These are phyloP conservation scores for Yamadazyma tumulicola DNA, from an alignment of 805 yeast genomes.

Conservation along the genomic window DNA sequence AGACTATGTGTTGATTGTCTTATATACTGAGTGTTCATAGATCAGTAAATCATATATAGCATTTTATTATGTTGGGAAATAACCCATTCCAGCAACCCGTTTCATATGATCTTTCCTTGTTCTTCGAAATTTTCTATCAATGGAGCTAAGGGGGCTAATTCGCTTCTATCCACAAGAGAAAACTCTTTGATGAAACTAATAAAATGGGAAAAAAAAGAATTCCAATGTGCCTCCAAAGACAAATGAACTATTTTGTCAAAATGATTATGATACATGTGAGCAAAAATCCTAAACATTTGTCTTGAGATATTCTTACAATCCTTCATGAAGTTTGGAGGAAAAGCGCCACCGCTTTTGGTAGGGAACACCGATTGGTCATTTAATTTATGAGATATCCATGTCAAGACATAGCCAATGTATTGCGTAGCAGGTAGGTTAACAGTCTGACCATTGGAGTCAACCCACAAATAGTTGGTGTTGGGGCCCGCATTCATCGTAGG, in stretches of 20 bases:
- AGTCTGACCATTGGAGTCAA: slow-evolving; percentile 72
- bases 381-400: slow-evolving; percentile 85
- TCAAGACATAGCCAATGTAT: slow-evolving; percentile 85
- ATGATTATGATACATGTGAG: slow-evolving; percentile 91
- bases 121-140: slow-evolving; percentile 76
- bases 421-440: slow-evolving; percentile 88
- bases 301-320: slow-evolving; percentile 84
- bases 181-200: slow-evolving; percentile 84
- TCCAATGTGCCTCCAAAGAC: slow-evolving; percentile 95
- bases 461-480: slow-evolving; percentile 86
- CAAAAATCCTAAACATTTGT: slow-evolving; percentile 94
- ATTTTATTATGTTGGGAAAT: no score
- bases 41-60: no score
- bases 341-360: slow-evolving; percentile 83
- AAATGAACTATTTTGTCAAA: slow-evolving; percentile 91
- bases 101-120: slow-evolving; percentile 73
- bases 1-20: no score
- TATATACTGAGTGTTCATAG: no score
- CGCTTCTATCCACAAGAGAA: slow-evolving; percentile 72
- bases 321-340: slow-evolving; percentile 78
- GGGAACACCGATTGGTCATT: slow-evolving; percentile 91
- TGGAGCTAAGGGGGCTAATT: slow-evolving; percentile 72
- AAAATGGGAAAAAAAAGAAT: slow-evolving; percentile 93
- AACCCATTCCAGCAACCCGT: no score
- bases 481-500: slow-evolving; percentile 98